These are phyloP conservation scores for Monilinia fructicola DNA, from an alignment of 2,329 filamentous ascomycete genomes.

Conservation along the genomic window DNA sequence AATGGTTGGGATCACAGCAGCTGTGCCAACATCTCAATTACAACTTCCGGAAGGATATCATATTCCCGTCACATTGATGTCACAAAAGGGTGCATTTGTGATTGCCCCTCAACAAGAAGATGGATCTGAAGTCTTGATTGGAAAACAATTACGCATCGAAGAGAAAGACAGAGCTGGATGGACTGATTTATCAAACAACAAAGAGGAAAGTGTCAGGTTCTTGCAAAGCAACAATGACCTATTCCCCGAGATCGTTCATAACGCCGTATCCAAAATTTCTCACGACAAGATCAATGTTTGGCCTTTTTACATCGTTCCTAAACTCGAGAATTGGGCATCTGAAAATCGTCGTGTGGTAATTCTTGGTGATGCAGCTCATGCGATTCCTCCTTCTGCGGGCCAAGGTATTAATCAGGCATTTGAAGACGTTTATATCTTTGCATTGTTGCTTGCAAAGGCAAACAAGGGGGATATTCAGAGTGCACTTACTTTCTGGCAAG, in stretches of 20 bases:
- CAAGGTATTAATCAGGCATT: slow-evolving; percentile 51
- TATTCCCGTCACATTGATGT: slow-evolving; percentile 30
- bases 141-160: slow-evolving; percentile 45
- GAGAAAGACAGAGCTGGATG: slow-evolving; percentile 46
- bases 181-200: slow-evolving; percentile 45
- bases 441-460: slow-evolving; percentile 43
- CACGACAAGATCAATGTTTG: slow-evolving; percentile 45
- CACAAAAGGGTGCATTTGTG: slow-evolving; percentile 48
- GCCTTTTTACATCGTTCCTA: slow-evolving; percentile 48
- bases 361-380: slow-evolving; percentile 51
- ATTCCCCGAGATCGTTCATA: slow-evolving; percentile 44
- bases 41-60: slow-evolving; percentile 29
- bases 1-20: slow-evolving; percentile 44
- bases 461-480: slow-evolving; percentile 33
- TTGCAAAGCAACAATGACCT: slow-evolving; percentile 40
- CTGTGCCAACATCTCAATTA: slow-evolving; percentile 32
- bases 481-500: slow-evolving; percentile 48
- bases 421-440: slow-evolving; percentile 51
- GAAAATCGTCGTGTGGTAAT: slow-evolving; percentile 44
- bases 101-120: slow-evolving; percentile 51
- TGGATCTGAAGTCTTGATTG: slow-evolving; percentile 51
- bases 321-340: slow-evolving; percentile 46
- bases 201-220: slow-evolving; percentile 42
- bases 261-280: slow-evolving; percentile 41
- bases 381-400: slow-evolving; percentile 49